Percentiles rank a stretch among this genome's conserved stretches.
Evolutionary conservation across 106 monocot genomes (phyloP).

Genomic region (Dioscorea dumetorum): DNA sequence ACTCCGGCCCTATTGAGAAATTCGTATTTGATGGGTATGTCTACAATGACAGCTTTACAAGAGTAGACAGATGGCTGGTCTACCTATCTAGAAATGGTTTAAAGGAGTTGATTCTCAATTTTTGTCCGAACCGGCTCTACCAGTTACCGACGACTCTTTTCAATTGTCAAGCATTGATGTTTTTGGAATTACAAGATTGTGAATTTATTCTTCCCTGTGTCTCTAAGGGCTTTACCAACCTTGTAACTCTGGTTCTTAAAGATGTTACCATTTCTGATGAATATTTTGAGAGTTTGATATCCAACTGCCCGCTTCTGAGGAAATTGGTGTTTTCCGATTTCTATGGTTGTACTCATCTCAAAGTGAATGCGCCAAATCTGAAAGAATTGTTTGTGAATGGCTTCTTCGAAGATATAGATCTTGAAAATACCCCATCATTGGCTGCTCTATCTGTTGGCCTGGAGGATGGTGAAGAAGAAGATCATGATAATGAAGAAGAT

Average conservation of each 20-base stretch:
- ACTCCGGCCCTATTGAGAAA: constrained; percentile 11
- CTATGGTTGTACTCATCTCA: constrained; percentile 6
- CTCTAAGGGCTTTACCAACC: constrained; percentile 1
- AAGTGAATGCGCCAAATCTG: constrained; percentile 10
- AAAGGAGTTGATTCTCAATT: constrained; percentile 11
- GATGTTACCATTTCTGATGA: constrained; percentile 11
- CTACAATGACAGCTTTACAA: neutral
- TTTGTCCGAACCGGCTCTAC: constrained; percentile 4
- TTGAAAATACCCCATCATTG: constrained; percentile 9
- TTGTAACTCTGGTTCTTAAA: neutral
- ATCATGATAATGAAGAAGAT: constrained; percentile 12
- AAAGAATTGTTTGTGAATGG: constrained; percentile 11
- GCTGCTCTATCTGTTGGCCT: constrained; percentile 1
- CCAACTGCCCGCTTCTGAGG: neutral
- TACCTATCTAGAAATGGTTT: constrained; percentile 9
- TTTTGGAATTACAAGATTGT: constrained; percentile 14
- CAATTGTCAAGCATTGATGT: constrained; percentile 1
- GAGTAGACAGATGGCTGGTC: constrained; percentile 10
- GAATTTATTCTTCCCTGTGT: constrained; percentile 6
- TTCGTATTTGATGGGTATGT: constrained; percentile 10
- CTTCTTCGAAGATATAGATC: constrained; percentile 10
- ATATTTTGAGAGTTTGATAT: constrained; percentile 6
- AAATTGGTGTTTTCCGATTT: constrained; percentile 6
- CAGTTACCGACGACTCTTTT: constrained; percentile 7
- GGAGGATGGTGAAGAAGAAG: constrained; percentile 14